Evolutionary conservation across 768 basidiomycete genomes (phyloP).

Genomic region (Pulveroboletus sp.): DNA sequence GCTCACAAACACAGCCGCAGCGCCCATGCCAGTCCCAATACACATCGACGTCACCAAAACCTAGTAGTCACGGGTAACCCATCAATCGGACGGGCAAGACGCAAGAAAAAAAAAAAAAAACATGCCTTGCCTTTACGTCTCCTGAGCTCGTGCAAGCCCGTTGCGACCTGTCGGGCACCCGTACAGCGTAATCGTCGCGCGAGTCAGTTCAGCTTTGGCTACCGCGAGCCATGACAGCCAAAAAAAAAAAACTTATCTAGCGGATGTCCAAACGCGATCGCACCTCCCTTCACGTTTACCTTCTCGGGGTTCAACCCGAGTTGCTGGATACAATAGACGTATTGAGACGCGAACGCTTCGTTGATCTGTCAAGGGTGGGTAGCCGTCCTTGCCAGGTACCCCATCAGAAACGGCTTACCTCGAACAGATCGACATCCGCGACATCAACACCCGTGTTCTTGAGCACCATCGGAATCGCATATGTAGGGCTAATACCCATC

Average conservation of each 20-base stretch:
- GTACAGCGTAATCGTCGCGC: slow-evolving; percentile 55
- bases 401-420: slow-evolving; percentile 39
- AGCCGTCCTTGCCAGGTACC: background rate
- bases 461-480: slow-evolving; percentile 78
- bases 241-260: slow-evolving; percentile 52
- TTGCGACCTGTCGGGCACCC: slow-evolving; percentile 81
- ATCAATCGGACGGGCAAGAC: background rate
- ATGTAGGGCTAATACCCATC: slow-evolving; percentile 84
- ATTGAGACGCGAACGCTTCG: slow-evolving; percentile 87
- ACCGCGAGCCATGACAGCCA: background rate
- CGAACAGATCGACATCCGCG: slow-evolving; percentile 74
- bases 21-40: slow-evolving; percentile 90
- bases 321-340: slow-evolving; percentile 63
- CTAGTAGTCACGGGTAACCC: slow-evolving; percentile 31
- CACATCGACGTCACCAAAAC: slow-evolving; percentile 88
- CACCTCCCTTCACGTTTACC: slow-evolving; percentile 88
- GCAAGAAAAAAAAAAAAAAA: background rate
- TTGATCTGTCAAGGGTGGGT: slow-evolving; percentile 57
- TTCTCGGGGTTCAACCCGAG: slow-evolving; percentile 59
- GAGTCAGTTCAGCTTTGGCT: slow-evolving; percentile 7
- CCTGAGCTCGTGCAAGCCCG: slow-evolving; percentile 70
- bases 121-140: slow-evolving; percentile 64
- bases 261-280: slow-evolving; percentile 82
- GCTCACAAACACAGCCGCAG: slow-evolving; percentile 73
- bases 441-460: slow-evolving; percentile 59